phyloP scores from a whole-genome alignment of 345 rosid species.

The Cochlearia excelsa region DNA sequence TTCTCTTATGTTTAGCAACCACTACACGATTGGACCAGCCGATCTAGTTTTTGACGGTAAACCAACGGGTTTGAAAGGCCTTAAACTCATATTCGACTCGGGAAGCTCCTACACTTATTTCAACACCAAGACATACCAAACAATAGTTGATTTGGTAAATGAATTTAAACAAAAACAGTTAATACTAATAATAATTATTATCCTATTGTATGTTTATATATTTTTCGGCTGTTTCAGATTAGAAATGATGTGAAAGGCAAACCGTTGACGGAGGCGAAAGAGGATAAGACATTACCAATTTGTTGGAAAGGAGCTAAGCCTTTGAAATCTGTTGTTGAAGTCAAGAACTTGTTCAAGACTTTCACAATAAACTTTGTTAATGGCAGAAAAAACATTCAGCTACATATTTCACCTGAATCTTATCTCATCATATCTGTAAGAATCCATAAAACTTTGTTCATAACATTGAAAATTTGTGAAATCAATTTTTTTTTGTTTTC shows the following conservation, averaged over 20 bases:
- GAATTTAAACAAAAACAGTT: not conserved
- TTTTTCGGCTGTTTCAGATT: conserved; percentile 5
- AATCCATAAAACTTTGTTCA: not conserved
- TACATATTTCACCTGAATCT: conserved; percentile 58
- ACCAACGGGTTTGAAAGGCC: conserved; percentile 53
- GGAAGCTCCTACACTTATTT: conserved; percentile 89
- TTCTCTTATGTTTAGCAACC: conserved; percentile 48
- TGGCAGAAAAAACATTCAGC: conserved; percentile 40
- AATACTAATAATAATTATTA: not conserved
- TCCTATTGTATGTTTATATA: not conserved
- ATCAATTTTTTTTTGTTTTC: not conserved
- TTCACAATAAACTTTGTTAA: conserved; percentile 42
- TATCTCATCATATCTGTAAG: conserved; percentile 71
- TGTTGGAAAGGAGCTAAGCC: conserved; percentile 84
- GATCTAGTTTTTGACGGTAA: conserved; percentile 53
- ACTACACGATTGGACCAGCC: conserved; percentile 61
- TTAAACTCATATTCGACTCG: conserved; percentile 59
- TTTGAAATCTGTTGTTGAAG: conserved; percentile 47
- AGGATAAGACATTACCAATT: conserved; percentile 57
- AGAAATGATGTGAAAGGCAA: conserved; percentile 31
- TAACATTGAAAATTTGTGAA: not conserved
- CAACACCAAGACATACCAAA: conserved; percentile 46
- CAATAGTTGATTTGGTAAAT: conserved; percentile 50
- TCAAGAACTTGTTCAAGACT: conserved; percentile 56
- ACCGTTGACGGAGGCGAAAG: conserved; percentile 41